A percentile compares a stretch with the other conserved stretches of the same genome.
Conservation (phyloP, 2,329 filamentous ascomycete species). For the Trichoderma simmonsii region DNA sequence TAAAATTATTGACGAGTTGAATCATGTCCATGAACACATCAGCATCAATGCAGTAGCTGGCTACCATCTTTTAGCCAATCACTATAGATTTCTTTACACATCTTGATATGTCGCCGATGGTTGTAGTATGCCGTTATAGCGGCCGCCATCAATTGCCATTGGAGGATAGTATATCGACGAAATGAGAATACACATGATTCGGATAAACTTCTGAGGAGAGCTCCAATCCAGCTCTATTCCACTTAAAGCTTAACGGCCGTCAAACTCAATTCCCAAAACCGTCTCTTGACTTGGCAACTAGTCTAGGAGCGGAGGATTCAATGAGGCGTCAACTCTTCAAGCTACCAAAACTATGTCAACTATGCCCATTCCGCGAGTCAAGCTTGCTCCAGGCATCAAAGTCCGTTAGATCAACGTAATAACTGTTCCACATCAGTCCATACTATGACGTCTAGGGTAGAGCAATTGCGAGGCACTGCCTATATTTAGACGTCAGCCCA, state of each 20-base stretch:
- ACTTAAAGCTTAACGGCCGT: not conserved
- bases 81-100: not conserved
- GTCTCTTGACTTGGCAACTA: not conserved
- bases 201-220: not conserved
- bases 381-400: not conserved
- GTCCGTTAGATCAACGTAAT: not conserved
- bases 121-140: not conserved
- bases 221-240: not conserved
- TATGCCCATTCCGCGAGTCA: not conserved
- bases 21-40: not conserved
- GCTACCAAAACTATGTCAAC: not conserved
- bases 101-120: not conserved
- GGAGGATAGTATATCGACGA: not conserved
- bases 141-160: not conserved
- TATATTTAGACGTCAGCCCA: constrained; percentile 11
- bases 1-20: not conserved
- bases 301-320: not conserved
- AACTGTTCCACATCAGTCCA: not conserved
- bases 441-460: not conserved
- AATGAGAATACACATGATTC: not conserved
- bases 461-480: not conserved
- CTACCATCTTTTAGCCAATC: not conserved
- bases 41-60: not conserved
- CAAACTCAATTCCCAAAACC: not conserved
- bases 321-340: not conserved